phyloP scores from a whole-genome alignment of 2,329 filamentous ascomycete species.

The Teratosphaeria zuluensis region DNA sequence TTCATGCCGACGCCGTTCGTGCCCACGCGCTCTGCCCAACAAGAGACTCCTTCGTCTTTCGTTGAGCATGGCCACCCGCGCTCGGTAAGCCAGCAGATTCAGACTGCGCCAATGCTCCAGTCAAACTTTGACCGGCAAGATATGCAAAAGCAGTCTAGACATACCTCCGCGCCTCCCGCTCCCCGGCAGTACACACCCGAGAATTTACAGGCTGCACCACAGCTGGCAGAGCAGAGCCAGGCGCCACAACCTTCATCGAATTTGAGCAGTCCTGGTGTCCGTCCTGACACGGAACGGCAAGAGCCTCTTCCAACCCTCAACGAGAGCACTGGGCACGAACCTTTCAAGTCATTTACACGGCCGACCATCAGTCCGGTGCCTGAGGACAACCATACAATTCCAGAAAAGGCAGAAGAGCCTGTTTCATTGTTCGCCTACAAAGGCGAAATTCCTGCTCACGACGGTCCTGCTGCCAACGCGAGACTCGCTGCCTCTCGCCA shows the following conservation, averaged over 20 bases:
- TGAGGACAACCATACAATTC: conserved; percentile 8
- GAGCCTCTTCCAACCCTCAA: background rate
- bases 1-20: conserved; percentile 8
- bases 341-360: conserved; percentile 12
- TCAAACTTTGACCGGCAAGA: background rate
- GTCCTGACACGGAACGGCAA: background rate
- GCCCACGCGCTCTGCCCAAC: conserved; percentile 1
- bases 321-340: conserved; percentile 14
- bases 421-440: conserved; percentile 17
- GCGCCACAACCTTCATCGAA: too few relatives aligned
- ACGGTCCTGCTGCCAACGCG: conserved; percentile 5
- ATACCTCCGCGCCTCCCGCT: background rate
- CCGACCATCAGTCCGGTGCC: conserved; percentile 18
- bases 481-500: conserved; percentile 1
- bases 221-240: background rate
- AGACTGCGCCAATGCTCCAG: background rate
- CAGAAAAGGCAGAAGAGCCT: conserved; percentile 4
- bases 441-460: conserved; percentile 15
- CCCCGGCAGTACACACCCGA: background rate
- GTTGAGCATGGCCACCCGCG: background rate
- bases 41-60: background rate
- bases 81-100: background rate
- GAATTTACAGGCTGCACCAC: background rate
- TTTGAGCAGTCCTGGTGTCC: background rate
- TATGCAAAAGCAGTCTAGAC: background rate